A percentile compares a stretch with the other conserved stretches of the same genome.
phyloP scores from a whole-genome alignment of 2,329 filamentous ascomycete genomes.

The Cladosporium oxysporum region DNA sequence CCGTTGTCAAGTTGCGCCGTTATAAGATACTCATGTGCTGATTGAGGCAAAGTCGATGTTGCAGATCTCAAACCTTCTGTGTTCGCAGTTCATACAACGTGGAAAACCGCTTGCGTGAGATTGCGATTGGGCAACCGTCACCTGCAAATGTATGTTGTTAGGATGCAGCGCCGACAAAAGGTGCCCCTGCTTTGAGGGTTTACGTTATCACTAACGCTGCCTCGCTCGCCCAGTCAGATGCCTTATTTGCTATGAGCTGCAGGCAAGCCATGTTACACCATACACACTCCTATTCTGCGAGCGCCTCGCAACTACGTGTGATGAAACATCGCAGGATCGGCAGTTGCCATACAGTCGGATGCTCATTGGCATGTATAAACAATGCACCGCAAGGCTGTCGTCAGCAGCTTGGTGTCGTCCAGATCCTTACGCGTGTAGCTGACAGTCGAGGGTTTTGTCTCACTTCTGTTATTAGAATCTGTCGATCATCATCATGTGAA shows the following conservation, averaged over 20 bases:
- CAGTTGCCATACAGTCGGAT: neutral
- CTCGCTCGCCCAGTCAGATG: neutral
- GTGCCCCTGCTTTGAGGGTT: neutral
- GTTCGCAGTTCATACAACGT: slow-evolving; percentile 2
- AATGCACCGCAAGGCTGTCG: neutral
- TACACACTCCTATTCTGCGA: neutral
- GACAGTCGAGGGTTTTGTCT: slow-evolving; percentile 7
- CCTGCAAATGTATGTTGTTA: neutral
- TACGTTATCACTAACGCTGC: no score
- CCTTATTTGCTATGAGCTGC: neutral
- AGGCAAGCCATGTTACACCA: neutral
- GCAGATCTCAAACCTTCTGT: slow-evolving; percentile 7
- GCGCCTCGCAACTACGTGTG: neutral
- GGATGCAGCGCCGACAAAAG: neutral
- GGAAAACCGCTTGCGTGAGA: slow-evolving; percentile 4
- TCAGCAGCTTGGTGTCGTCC: neutral
- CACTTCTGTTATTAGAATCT: neutral
- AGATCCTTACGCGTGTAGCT: neutral
- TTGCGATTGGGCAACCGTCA: slow-evolving; percentile 1
- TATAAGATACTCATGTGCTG: slow-evolving; percentile 1
- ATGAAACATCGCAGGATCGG: neutral
- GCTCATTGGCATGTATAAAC: neutral
- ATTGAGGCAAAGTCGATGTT: slow-evolving; percentile 2
- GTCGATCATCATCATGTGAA: slow-evolving; percentile 18
- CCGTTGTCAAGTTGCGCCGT: slow-evolving; percentile 17